Evolutionary conservation across 2,329 filamentous ascomycete genomes (phyloP), one percentile per base, ranked within the genome.

Genomic region (Xylariaceae sp.): DNA sequence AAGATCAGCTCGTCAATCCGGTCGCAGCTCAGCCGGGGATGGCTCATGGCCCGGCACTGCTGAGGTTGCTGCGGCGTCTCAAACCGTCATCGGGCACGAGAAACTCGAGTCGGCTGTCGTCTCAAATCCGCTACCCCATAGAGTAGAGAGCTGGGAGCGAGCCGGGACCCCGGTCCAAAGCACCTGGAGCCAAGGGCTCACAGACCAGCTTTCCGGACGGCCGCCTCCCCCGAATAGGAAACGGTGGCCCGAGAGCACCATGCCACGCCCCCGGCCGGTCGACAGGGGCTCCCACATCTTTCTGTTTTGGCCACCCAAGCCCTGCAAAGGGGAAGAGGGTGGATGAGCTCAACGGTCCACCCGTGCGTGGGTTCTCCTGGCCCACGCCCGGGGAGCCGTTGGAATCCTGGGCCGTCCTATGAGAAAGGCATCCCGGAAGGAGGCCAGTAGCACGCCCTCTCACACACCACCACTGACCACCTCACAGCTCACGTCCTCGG

Each of bases 1-100:
- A 63, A 65, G 57, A 65, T 60, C 56, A 62, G 48, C 59, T 61
- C 49, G 56, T 55, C 56, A 58, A 60, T 64, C 63, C 64, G 63
- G 64, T 67, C 61, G 58, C 61, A 65, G 61, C 58, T 59, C 50
- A 50, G 53, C 47, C 50, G 51, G 51, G 53, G 50, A 50, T 49
- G 44, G 42, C 38, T 43, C 37, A 48, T 52, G 43, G 43, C 38
- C 42, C 35, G 39, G 51, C 49, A 53, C 53, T 51, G 52, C 53
- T 52, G 50, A 55, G 52, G 49, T 44, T 49, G 45, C 57, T 56
- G 56, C 46, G 51, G 53, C 55, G 51, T 47, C 55, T n/a, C n/a
- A n/a, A 53, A 49, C 50, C 49, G 45, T 44, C 42, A 52, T 53
- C 49, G 53, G 50, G 53, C 48, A 52, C 44, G 42, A 46, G 37